Conservation (phyloP, 2,329 filamentous ascomycete species). For the Neonectria magnoliae region DNA sequence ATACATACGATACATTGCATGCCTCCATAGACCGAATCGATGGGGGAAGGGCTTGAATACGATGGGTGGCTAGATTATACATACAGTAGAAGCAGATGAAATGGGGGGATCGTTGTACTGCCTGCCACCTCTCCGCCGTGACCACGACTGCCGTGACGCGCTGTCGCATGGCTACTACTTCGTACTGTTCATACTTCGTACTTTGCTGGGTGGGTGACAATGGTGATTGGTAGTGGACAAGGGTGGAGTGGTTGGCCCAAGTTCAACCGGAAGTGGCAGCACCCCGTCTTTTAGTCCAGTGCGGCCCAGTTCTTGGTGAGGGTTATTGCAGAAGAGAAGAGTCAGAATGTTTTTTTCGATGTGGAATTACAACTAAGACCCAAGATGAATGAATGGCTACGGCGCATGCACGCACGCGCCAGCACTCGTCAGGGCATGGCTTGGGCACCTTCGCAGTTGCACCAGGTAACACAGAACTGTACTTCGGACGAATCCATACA, state of each 20-base stretch:
- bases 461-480: not conserved
- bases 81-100: not conserved
- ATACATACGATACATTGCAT: no score
- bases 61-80: not conserved
- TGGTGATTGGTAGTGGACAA: constrained; percentile 11
- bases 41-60: not conserved
- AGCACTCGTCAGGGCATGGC: constrained; percentile 13
- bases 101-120: not conserved
- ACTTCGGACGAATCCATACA: not conserved
- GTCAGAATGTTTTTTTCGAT: not conserved
- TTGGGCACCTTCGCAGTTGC: constrained; percentile 2
- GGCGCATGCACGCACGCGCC: constrained; percentile 14
- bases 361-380: not conserved
- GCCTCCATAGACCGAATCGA: not conserved
- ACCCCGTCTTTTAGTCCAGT: constrained; percentile 1
- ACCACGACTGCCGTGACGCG: not conserved
- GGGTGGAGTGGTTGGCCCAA: constrained; percentile 3
- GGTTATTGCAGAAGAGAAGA: not conserved
- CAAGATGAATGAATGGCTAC: constrained; percentile 7
- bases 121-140: no score
- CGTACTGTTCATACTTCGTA: not conserved
- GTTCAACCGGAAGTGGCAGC: not conserved
- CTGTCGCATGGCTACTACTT: not conserved
- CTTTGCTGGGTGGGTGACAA: constrained; percentile 12
- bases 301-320: not conserved